A percentile compares a stretch with the other conserved stretches of the same genome.
phyloP scores from a whole-genome alignment of 2,329 filamentous ascomycete genomes.

The Elsinoe arachidis region DNA sequence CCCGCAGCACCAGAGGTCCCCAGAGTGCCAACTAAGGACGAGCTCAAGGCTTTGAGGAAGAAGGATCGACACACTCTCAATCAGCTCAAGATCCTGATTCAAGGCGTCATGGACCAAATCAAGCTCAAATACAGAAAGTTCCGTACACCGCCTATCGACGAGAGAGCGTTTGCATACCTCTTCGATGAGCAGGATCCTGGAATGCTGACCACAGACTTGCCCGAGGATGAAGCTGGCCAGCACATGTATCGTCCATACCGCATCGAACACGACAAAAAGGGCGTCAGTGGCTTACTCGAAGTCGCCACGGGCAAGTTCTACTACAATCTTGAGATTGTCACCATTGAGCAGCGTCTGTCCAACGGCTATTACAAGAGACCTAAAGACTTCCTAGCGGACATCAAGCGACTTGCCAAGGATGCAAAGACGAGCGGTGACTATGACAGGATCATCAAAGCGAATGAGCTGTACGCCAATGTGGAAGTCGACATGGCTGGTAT shows the following conservation, averaged over 20 bases:
- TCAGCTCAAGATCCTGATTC: slow-evolving; percentile 75
- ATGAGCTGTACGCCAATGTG: slow-evolving; percentile 85
- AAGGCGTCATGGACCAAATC: slow-evolving; percentile 96
- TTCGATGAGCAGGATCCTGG: slow-evolving; percentile 74
- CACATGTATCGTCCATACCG: slow-evolving; percentile 62
- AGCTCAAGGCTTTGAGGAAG: slow-evolving; percentile 70
- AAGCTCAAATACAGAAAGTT: slow-evolving; percentile 86
- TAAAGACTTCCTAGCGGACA: slow-evolving; percentile 80
- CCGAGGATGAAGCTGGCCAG: slow-evolving; percentile 44
- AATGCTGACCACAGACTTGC: slow-evolving; percentile 51
- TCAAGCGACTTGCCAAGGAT: slow-evolving; percentile 77
- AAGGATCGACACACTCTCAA: slow-evolving; percentile 79
- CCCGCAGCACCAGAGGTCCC: slow-evolving; percentile 47
- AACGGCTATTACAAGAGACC: slow-evolving; percentile 94
- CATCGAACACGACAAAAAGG: slow-evolving; percentile 69
- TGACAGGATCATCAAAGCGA: slow-evolving; percentile 74
- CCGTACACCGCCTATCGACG: slow-evolving; percentile 67
- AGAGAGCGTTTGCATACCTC: slow-evolving; percentile 66
- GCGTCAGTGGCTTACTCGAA: slow-evolving; percentile 66
- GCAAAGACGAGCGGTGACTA: slow-evolving; percentile 73
- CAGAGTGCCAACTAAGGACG: slow-evolving; percentile 59
- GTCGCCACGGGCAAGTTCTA: slow-evolving; percentile 73
- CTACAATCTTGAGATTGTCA: slow-evolving; percentile 88
- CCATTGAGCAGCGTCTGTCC: slow-evolving; percentile 90
- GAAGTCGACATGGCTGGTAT: slow-evolving; percentile 83